Percentiles rank a stretch among this genome's conserved stretches.
These are phyloP conservation scores for Penicillium diatomitis DNA, from an alignment of 495 filamentous ascomycete genomes.

Conservation along the genomic window DNA sequence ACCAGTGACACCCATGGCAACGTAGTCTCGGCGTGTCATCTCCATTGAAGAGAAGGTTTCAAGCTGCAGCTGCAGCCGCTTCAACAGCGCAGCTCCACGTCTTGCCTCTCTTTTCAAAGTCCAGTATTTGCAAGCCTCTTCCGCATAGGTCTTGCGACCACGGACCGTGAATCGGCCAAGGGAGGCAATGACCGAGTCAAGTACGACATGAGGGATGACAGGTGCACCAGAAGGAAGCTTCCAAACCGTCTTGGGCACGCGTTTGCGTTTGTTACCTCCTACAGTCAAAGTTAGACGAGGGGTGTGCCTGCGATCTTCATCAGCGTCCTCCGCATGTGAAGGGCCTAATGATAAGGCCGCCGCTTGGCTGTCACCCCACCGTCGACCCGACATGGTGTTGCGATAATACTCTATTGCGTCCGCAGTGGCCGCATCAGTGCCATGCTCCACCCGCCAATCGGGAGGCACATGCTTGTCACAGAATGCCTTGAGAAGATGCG, in stretches of 20 bases:
- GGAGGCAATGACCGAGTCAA: conserved; percentile 68
- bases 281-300: conserved; percentile 51
- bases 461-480: conserved; percentile 93
- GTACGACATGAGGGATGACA: conserved; percentile 79
- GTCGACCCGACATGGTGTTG: conserved; percentile 70
- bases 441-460: conserved; percentile 82
- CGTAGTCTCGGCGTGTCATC: conserved; percentile 85
- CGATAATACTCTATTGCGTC: conserved; percentile 78
- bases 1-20: conserved; percentile 79
- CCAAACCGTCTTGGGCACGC: conserved; percentile 68
- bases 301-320: conserved; percentile 26
- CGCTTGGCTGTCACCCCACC: conserved; percentile 86
- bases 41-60: conserved; percentile 96
- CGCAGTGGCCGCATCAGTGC: conserved; percentile 55
- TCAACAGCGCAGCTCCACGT: conserved; percentile 81
- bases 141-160: conserved; percentile 83
- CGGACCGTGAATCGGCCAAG: conserved; percentile 71
- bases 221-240: conserved; percentile 91
- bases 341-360: conserved; percentile 72
- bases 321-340: conserved; percentile 39
- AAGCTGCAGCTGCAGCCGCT: conserved; percentile 77
- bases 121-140: conserved; percentile 94
- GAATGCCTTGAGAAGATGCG: conserved; percentile 83
- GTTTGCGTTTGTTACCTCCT: conserved; percentile 68
- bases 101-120: conserved; percentile 91